Evolutionary conservation across 83 land plant genomes (phyloP).

Genomic region (Diphasiastrum complanatum): DNA sequence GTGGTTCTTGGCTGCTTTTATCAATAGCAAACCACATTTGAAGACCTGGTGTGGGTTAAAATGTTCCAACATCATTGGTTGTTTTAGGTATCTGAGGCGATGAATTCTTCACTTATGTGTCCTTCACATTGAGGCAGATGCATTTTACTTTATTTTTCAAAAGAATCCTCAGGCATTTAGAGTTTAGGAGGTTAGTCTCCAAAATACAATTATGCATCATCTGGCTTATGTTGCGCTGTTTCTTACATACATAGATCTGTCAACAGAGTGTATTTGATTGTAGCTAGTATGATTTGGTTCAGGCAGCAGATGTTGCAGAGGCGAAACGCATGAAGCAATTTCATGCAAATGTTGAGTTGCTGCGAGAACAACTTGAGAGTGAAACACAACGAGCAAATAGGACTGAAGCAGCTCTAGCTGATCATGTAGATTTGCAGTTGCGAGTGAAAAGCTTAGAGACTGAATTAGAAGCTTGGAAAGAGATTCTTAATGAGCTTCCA

Average conservation of each 20-base stretch:
- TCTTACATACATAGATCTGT: neutral
- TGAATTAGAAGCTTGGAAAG: conserved; percentile 61
- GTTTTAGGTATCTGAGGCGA: too few relatives aligned
- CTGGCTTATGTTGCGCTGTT: neutral
- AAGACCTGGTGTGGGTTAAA: too few relatives aligned
- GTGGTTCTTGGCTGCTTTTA: too few relatives aligned
- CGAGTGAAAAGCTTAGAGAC: conserved; percentile 40
- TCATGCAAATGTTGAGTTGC: conserved; percentile 49
- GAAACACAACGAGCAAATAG: conserved; percentile 66
- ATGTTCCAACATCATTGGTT: too few relatives aligned
- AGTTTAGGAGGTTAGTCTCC: too few relatives aligned
- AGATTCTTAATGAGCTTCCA: conserved; percentile 54
- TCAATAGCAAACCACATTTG: too few relatives aligned
- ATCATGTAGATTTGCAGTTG: conserved; percentile 44
- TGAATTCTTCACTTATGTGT: too few relatives aligned
- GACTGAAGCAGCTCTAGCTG: conserved; percentile 61
- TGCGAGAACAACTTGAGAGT: conserved; percentile 75
- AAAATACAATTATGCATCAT: too few relatives aligned
- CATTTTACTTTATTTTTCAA: too few relatives aligned
- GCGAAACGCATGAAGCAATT: conserved; percentile 68
- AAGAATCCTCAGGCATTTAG: too few relatives aligned
- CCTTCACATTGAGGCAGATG: too few relatives aligned
- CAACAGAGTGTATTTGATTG: neutral
- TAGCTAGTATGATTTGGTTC: neutral
- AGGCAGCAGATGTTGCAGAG: conserved; percentile 84